These are phyloP conservation scores for Kodamaea sagamina DNA, from an alignment of 805 yeast genomes.

Conservation along the genomic window DNA sequence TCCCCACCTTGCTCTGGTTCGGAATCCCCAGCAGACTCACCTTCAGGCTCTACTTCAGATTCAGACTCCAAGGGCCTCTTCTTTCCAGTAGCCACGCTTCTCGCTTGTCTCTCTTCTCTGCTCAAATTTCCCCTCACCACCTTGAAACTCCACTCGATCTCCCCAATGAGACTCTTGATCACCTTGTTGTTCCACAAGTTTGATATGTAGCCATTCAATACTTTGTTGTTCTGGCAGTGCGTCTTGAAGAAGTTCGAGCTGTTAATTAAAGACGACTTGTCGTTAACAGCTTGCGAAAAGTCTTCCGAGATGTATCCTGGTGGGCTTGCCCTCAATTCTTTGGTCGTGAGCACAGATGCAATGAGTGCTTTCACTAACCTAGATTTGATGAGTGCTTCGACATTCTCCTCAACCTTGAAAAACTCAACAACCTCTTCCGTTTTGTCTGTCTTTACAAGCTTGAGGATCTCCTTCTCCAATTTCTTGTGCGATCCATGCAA, in stretches of 20 bases:
- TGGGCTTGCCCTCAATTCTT: conserved; percentile 31
- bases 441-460: conserved; percentile 19
- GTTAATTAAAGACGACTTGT: conserved; percentile 35
- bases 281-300: conserved; percentile 23
- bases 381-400: conserved; percentile 32
- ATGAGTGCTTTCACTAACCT: conserved; percentile 33
- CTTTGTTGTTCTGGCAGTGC: conserved; percentile 41
- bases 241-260: conserved; percentile 50
- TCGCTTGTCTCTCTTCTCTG: conserved; percentile 34
- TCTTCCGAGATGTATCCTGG: conserved; percentile 39
- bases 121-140: conserved; percentile 50
- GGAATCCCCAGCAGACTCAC: conserved; percentile 24
- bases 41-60: conserved; percentile 25
- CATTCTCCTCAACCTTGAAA: conserved; percentile 21
- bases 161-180: conserved; percentile 36
- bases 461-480: conserved; percentile 39
- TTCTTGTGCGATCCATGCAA: conserved; percentile 47
- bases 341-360: conserved; percentile 29
- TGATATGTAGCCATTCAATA: conserved; percentile 49
- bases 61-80: conserved; percentile 18
- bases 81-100: conserved; percentile 27
- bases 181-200: conserved; percentile 47
- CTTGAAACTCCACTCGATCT: conserved; percentile 47
- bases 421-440: conserved; percentile 21
- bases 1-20: conserved; percentile 16